phyloP scores from a whole-genome alignment of 2,329 filamentous ascomycete genomes.

The Claviceps lovelessii region DNA sequence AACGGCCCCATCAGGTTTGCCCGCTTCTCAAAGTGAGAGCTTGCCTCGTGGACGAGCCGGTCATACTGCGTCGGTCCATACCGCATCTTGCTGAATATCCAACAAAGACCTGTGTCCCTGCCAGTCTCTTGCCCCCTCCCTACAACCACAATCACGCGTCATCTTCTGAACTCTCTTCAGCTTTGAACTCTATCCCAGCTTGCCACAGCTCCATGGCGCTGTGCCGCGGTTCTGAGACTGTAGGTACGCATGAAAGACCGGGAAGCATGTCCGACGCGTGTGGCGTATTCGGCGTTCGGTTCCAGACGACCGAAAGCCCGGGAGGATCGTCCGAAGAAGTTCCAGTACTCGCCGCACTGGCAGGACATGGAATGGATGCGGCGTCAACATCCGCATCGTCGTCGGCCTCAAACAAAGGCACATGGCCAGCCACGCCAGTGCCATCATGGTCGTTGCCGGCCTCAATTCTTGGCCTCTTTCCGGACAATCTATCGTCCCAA shows the following conservation, averaged over 20 bases:
- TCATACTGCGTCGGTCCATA: not conserved
- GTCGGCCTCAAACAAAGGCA: not conserved
- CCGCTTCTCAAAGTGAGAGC: not conserved
- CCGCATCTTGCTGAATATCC: not conserved
- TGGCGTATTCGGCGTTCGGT: not conserved
- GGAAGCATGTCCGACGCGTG: not conserved
- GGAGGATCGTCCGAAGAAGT: too few species aligned
- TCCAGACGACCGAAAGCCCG: not conserved
- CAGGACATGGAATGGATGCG: not conserved
- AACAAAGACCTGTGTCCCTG: not conserved
- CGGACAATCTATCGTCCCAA: not conserved
- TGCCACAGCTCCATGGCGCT: constrained; percentile 5
- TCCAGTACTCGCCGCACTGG: not conserved
- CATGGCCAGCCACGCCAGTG: not conserved
- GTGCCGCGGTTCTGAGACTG: not conserved
- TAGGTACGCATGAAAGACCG: not conserved
- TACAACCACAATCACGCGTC: not conserved
- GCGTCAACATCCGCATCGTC: not conserved
- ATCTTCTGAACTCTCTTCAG: not conserved
- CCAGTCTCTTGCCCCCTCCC: not conserved
- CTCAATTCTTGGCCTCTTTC: not conserved
- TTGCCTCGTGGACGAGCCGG: not conserved
- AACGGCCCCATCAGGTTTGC: not conserved
- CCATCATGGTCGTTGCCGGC: not conserved
- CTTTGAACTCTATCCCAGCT: not conserved